A percentile compares a stretch with the other conserved stretches of the same genome.
These are phyloP conservation scores for Rosa lucieae DNA, from an alignment of 306 rosid species.

Conservation along the genomic window DNA sequence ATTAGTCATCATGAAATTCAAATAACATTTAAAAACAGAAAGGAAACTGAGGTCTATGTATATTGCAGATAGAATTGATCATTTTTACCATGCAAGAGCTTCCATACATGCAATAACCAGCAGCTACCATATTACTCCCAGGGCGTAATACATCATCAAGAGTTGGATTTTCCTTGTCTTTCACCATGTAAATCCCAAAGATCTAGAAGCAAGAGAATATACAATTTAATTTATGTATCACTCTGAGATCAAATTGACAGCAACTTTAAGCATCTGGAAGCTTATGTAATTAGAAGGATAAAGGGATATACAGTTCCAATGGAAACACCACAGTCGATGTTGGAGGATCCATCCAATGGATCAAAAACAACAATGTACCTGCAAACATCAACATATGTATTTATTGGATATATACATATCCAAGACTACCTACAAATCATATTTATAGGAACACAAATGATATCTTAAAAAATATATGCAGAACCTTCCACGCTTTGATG, in stretches of 20 bases:
- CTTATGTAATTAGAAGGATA: not conserved
- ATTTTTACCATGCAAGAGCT: conserved; percentile 89
- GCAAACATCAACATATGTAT: conserved; percentile 2
- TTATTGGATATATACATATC: not conserved
- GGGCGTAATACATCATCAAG: conserved; percentile 24
- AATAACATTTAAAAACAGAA: no score
- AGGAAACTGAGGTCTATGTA: no score
- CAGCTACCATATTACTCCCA: conserved; percentile 85
- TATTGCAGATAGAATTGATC: no score
- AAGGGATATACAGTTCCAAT: conserved; percentile 70
- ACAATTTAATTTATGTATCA: not conserved
- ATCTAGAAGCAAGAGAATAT: conserved; percentile 48
- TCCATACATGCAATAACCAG: conserved; percentile 98
- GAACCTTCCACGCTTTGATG: conserved; percentile 50
- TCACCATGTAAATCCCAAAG: conserved; percentile 77
- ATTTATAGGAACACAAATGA: no score
- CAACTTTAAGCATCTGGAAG: no score
- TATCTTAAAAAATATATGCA: not conserved
- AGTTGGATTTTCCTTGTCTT: conserved; percentile 26
- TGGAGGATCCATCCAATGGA: conserved; percentile 60
- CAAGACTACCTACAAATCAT: not conserved
- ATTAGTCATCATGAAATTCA: no score
- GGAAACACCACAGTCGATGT: conserved; percentile 93
- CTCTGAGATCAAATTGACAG: not conserved
- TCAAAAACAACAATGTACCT: conserved; percentile 85